Percentiles rank a stretch among this genome's conserved stretches.
Evolutionary conservation across 2,329 filamentous ascomycete species (phyloP).

Genomic region (Stromatinia cepivora): DNA sequence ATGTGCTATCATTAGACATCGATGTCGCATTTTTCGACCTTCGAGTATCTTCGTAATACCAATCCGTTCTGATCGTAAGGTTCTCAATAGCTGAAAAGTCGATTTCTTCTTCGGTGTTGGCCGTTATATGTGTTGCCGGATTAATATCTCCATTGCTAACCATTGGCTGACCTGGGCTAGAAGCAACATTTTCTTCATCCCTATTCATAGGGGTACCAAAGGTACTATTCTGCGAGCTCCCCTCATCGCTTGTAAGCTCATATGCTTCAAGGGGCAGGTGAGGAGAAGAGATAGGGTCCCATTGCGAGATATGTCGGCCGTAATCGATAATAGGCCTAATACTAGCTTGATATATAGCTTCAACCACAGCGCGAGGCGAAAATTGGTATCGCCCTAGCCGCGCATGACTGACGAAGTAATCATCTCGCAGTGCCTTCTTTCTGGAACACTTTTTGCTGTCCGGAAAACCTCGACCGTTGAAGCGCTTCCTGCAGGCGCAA

Average conservation of each 20-base stretch:
- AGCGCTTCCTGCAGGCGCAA: slow-evolving; percentile 11
- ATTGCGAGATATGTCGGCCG: not conserved
- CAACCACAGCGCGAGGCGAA: not conserved
- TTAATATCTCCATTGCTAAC: not conserved
- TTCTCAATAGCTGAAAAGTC: not conserved
- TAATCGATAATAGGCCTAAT: not conserved
- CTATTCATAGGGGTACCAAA: not conserved
- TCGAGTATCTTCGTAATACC: not conserved
- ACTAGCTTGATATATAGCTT: not conserved
- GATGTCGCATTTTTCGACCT: not conserved
- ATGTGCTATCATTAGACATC: not conserved
- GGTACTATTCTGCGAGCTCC: not conserved
- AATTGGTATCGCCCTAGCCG: not conserved
- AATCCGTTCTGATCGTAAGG: not conserved
- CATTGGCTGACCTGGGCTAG: not conserved
- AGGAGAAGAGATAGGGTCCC: not conserved
- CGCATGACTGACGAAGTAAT: not conserved
- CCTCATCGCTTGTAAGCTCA: not conserved
- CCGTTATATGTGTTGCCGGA: not conserved
- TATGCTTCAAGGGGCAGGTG: not conserved
- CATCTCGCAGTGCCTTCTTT: not conserved
- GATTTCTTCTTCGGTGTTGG: not conserved
- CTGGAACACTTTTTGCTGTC: not conserved
- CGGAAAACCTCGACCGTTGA: not conserved
- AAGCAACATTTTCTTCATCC: not conserved